phyloP scores from a whole-genome alignment of 768 basidiomycete species.

The Pleurotus sapidus region DNA sequence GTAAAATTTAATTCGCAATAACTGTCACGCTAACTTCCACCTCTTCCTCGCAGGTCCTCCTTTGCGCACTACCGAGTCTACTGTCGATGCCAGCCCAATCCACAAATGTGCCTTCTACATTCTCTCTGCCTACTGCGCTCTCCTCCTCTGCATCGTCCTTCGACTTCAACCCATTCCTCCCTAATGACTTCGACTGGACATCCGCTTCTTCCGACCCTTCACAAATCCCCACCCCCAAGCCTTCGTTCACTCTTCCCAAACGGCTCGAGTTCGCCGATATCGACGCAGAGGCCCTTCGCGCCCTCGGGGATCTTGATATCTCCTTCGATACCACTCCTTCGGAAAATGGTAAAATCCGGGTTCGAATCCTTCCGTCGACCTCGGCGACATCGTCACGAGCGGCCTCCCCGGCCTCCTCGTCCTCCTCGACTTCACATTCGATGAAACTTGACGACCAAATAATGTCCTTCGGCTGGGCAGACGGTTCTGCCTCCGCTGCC shows the following conservation, averaged over 20 bases:
- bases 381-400: conserved; percentile 37
- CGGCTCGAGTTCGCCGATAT: conserved; percentile 55
- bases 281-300: conserved; percentile 43
- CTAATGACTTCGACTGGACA: conserved; percentile 56
- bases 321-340: conserved; percentile 67
- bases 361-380: conserved; percentile 65
- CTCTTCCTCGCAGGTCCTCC: conserved; percentile 54
- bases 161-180: conserved; percentile 44
- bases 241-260: conserved; percentile 34
- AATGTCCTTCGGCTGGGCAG: not conserved
- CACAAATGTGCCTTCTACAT: conserved; percentile 45
- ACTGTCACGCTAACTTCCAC: conserved; percentile 12
- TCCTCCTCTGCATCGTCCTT: conserved; percentile 38
- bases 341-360: conserved; percentile 70
- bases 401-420: conserved; percentile 24
- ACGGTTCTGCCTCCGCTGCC: not conserved
- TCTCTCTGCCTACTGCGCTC: conserved; percentile 50
- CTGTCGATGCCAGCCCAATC: conserved; percentile 65
- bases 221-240: conserved; percentile 20
- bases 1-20: conserved; percentile 6
- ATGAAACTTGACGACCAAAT: conserved; percentile 11
- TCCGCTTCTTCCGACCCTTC: conserved; percentile 19
- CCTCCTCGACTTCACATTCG: conserved; percentile 6
- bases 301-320: conserved; percentile 61
- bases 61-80: conserved; percentile 74